Percentiles rank a stretch among this genome's conserved stretches.
Conservation (phyloP, 1,284 basidiomycete species). For the Leccinum pachyderme region DNA sequence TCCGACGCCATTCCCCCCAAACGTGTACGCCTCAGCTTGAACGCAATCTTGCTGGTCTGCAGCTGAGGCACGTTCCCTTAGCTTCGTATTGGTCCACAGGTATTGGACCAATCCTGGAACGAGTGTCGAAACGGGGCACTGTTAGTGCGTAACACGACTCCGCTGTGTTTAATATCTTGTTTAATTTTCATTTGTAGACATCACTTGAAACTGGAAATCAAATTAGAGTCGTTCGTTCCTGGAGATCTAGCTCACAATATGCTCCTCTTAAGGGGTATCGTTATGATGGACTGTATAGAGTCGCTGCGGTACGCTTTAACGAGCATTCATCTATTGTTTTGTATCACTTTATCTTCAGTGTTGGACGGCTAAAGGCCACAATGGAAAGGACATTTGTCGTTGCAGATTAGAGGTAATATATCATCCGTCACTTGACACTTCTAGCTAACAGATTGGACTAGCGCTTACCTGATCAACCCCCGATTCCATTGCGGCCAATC, state of each 20-base stretch:
- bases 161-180: background rate
- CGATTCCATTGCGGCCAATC: slow-evolving; percentile 14
- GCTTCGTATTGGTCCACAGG: slow-evolving; percentile 24
- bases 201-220: slow-evolving; percentile 20
- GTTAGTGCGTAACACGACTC: slow-evolving; percentile 11
- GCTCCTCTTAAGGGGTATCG: slow-evolving; percentile 24
- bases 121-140: slow-evolving; percentile 13
- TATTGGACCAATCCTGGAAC: slow-evolving; percentile 26
- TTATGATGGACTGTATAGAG: slow-evolving; percentile 28
- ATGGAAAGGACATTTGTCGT: slow-evolving; percentile 21
- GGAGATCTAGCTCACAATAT: slow-evolving; percentile 18
- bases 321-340: background rate
- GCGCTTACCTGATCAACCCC: slow-evolving; percentile 28
- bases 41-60: background rate
- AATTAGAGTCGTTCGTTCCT: slow-evolving; percentile 29
- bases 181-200: slow-evolving; percentile 12
- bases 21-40: slow-evolving; percentile 18
- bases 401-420: slow-evolving; percentile 26
- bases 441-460: slow-evolving; percentile 4
- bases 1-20: slow-evolving; percentile 9
- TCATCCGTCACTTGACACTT: background rate
- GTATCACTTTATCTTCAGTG: slow-evolving; percentile 10
- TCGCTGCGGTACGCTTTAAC: slow-evolving; percentile 14
- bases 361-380: slow-evolving; percentile 21
- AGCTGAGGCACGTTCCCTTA: slow-evolving; percentile 2